Evolutionary conservation across 441 rosid species (phyloP), one percentile per base, ranked within the genome.

Genomic region (Mallotus repandus): DNA sequence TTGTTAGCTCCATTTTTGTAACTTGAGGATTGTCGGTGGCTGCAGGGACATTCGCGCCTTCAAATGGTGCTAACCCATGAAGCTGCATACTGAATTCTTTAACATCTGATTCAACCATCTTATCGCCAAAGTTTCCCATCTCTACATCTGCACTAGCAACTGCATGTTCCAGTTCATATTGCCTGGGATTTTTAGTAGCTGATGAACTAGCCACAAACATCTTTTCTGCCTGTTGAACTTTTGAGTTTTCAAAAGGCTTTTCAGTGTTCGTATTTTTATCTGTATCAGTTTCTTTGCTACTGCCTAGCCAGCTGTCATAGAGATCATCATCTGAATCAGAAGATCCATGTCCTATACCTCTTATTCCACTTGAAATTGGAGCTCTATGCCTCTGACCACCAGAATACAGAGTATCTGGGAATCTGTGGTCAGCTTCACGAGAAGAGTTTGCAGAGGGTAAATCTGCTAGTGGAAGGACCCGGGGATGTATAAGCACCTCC

Each of bases 401-500:
- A 18, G 81, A 68, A 32, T 70, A 80, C 41, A 66, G 35, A 65
- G 63, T 80, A 72, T 72, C 83, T 0, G 62, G 71, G 55, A 77
- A 75, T 54, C 70, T 71, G 57, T 21, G 21, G 72, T 79, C 59
- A 74, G 69, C 71, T 58, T 77, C 82, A 63, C 69, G 77, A 22
- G 56, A 54, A 58, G 82, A 73, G 68, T 68, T 53, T 22, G 68
- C 58, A 13, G 93, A 53, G 6, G 82, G 79, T 41, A 80, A 81
- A 79, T 84, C 84, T 29, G 78, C 82, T 57, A 87, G 66, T 7
- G 97, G 91, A 73, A 87, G 90, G 54, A 82, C 88, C 79, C 98
- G 82, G 2, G 98, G 98, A 83, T 91, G 98, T 66, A 93, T 86
- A 73, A 93, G 87, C 71, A 87, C 91, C 84, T 90, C 99, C 83